Conservation (phyloP, 208 protist species). For the Angomonas ambiguus region DNA sequence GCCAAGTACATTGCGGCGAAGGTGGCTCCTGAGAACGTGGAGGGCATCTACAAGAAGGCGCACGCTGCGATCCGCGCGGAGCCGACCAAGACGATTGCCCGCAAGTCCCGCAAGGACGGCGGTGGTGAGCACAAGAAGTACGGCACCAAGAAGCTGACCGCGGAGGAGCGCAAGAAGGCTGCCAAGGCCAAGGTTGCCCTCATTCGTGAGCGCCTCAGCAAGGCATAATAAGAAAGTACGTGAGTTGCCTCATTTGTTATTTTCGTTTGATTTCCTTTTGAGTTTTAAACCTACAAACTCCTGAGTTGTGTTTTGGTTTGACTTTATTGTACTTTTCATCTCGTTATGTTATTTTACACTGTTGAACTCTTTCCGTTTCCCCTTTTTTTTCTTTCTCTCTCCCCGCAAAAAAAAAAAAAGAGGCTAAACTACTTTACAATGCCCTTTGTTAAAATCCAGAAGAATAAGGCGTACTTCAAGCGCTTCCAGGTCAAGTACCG, state of each 20-base stretch:
- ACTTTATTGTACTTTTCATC: no score
- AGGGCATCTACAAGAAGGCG: conserved; percentile 93
- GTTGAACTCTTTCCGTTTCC: background rate
- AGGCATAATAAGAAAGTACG: background rate
- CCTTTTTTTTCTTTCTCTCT: background rate
- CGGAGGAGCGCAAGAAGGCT: conserved; percentile 45
- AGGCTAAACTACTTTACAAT: conserved; percentile 21
- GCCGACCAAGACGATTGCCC: conserved; percentile 69
- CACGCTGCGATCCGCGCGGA: conserved; percentile 94
- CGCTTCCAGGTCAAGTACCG: conserved; percentile 98
- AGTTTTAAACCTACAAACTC: background rate
- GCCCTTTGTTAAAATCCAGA: conserved; percentile 89
- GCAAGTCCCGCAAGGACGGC: conserved; percentile 54
- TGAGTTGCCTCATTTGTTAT: background rate
- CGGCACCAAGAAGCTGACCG: conserved; percentile 45
- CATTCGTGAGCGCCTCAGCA: conserved; percentile 50
- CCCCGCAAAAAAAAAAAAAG: background rate
- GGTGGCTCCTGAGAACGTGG: conserved; percentile 90
- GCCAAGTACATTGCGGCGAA: conserved; percentile 91
- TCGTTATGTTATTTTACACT: background rate
- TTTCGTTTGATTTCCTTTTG: conserved; percentile 9
- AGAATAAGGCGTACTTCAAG: conserved; percentile 98
- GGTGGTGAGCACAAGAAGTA: conserved; percentile 35
- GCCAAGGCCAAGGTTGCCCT: conserved; percentile 66
- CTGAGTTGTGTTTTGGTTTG: background rate